Evolutionary conservation across 1,284 basidiomycete species (phyloP), one percentile per base, ranked within the genome.

Genomic region (Psilocybe mexicana): DNA sequence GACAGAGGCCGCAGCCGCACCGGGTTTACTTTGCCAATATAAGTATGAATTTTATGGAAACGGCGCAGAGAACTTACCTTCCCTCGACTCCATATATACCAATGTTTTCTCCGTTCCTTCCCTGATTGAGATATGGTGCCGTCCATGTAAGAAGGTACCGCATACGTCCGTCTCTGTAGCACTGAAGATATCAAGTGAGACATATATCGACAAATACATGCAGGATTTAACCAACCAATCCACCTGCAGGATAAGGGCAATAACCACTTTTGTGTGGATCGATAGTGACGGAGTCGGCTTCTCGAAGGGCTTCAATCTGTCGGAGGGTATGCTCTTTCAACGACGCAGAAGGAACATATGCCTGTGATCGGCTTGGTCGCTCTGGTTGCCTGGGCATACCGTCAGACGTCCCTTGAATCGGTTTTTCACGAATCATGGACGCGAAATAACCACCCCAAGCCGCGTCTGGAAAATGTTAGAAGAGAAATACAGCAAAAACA

Each of bases 191-290:
- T 5, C 10, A 3, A 24, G 8, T 52, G n/a, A 43, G 38, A 7
- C 8, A 24, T 23, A 5, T 38, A 24, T 43, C 2, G 4, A 10
- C 8, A 6, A 11, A 43, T 4, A 1, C 11, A 40, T 2, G 2
- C 11, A 40, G 11, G 14, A 26, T 6, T 6, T 11, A 14, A 52
- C n/a, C 11, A 6, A 55, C 45, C 36, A 55, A n/a, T 10, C 54
- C 54, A 8, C 79, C 79, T 2, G 78, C 78, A 23, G 79, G 78
- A 61, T 79, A 79, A 0, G 72, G 78, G 14, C 76, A 65, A 59
- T 79, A 80, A 8, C 79, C 79, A 38, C 69, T 69, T 66, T 80
- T 80, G 61, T 81, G 79, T 3, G 78, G 79, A 60, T 81, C 79
- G 50, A 79, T 69, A 0, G 78, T 80, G 40, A 80, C 70, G 0